phyloP scores from a whole-genome alignment of 2,329 filamentous ascomycete genomes.

The Fusarium poae region DNA sequence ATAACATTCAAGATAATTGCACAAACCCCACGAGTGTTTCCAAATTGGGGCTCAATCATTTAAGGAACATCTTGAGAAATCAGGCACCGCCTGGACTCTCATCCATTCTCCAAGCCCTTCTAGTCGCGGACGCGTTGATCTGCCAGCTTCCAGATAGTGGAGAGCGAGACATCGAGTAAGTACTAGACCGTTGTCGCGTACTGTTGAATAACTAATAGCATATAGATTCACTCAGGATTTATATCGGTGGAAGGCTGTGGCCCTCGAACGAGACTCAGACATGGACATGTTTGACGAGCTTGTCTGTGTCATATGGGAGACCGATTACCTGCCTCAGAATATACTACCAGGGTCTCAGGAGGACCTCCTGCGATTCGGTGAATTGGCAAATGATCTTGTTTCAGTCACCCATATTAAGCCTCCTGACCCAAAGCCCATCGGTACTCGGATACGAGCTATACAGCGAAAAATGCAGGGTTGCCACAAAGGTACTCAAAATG shows the following conservation, averaged over 20 bases:
- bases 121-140: constrained; percentile 43
- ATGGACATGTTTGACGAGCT: constrained; percentile 45
- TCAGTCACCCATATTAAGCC: constrained; percentile 21
- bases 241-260: constrained; percentile 44
- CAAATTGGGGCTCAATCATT: constrained; percentile 28
- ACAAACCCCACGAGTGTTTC: constrained; percentile 10
- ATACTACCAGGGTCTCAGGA: constrained; percentile 3
- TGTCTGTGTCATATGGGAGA: constrained; percentile 41
- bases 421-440: constrained; percentile 9
- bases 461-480: constrained; percentile 34
- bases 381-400: constrained; percentile 44
- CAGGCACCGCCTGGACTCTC: constrained; percentile 20
- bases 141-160: constrained; percentile 20
- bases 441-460: constrained; percentile 31
- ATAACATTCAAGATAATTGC: constrained; percentile 19
- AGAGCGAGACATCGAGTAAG: constrained; percentile 29
- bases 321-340: constrained; percentile 3
- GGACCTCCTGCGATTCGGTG: constrained; percentile 36
- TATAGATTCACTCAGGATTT: constrained; percentile 48
- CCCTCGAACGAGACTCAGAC: constrained; percentile 30
- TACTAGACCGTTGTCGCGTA: neutral
- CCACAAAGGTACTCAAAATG: constrained; percentile 1
- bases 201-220: constrained; percentile 6
- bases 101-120: constrained; percentile 31
- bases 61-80: constrained; percentile 38